Base-by-base conservation (phyloP, 1,284 basidiomycete species). In the Afroboletus lepidellus region DNA sequence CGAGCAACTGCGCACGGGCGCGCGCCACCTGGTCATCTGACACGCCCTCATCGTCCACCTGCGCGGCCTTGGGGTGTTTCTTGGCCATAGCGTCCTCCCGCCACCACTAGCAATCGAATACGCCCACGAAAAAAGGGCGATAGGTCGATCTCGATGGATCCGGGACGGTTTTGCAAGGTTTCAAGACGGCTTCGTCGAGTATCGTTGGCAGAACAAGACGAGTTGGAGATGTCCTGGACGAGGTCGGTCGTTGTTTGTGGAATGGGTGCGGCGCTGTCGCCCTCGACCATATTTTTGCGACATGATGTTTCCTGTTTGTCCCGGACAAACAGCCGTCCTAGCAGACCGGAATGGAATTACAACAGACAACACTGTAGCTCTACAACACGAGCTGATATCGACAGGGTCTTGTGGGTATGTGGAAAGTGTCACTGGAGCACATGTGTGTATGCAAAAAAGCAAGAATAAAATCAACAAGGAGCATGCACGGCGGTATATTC, bases 161-260 rank as follows among this genome's bases (percentile, higher is more conserved):
- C 76, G 62, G 66, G 67, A 81, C 75, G 74, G 80, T 85, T 83
- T 70, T 64, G 52, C 56, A 65, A 72, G 72, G 65, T 83, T 79
- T 67, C 77, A 83, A 74, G 71, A 78, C 72, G 43, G 0, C 20
- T 9, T 3, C 33, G n/a, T 34, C n/a, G 12, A 16, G 53, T 53
- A 18, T 55, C 46, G 41, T 54, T 46, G 38, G 5, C 38, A 15
- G 25, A 50, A 42, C 50, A 43, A 25, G 47, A 29, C 24, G 53
- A 57, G 27, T 41, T 41, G 36, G 20, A 9, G n/a, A 21, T 23
- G 3, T n/a, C 20, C 16, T 46, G 36, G 48, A 50, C 36, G 36
- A 12, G 30, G 50, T 29, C 50, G 51, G 51, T 57, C 56, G 66
- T 64, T 52, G 54, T 61, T 47, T 53, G 50, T 60, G 56, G 66